Base-by-base conservation (phyloP, 2,329 filamentous ascomycete species). In the Cladosporium cucumerinum region DNA sequence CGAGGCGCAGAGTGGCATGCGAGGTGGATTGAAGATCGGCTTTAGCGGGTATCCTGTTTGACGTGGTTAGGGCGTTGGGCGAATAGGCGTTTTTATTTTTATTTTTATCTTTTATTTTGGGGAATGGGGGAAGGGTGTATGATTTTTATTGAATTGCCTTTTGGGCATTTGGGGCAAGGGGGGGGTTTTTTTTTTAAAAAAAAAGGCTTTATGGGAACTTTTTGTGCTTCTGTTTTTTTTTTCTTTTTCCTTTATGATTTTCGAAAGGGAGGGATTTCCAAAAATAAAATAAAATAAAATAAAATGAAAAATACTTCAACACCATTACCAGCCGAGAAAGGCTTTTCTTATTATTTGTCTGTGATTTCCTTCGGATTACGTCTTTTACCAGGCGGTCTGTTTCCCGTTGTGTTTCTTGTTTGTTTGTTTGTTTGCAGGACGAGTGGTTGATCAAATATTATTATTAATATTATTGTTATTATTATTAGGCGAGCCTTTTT, bases 1-100 rank as follows among this genome's bases (percentile, higher is more conserved):
- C 5, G 93, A 97, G 78, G 81, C 76, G 39, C 78, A 82, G 11
- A 85, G 86, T 72, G 83, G 82, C 36, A 73, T 76, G 30, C 73
- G 83, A 59, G 78, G 75, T 26, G 77, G 77, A 66, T 76, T 82
- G 64, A 79, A 78, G 72, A 81, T 84, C 64, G 80, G 80, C 34
- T 80, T 81, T 68, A 76, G 77, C 59, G 81, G 81, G 66, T 81
- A 82, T 74, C 81, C 81, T 52, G 80, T 83, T 70, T 83, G 70
- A 73, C 68, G 71, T 74, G 60, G 69, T 74, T 66, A 65, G 72
- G 73, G 73, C 73, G 72, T 75, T 74, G 58, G 73, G 73, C 71
- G 73, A 75, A 73, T 75, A 71, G 70, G 70, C 67, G 70, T 72
- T 70, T 61, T 61, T 26, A n/a, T 21, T 36, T 18, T 34, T 59